A percentile compares a stretch with the other conserved stretches of the same genome.
These are phyloP conservation scores for Picochlorum sp. DNA, from an alignment of 139 green algal species.

Conservation along the genomic window DNA sequence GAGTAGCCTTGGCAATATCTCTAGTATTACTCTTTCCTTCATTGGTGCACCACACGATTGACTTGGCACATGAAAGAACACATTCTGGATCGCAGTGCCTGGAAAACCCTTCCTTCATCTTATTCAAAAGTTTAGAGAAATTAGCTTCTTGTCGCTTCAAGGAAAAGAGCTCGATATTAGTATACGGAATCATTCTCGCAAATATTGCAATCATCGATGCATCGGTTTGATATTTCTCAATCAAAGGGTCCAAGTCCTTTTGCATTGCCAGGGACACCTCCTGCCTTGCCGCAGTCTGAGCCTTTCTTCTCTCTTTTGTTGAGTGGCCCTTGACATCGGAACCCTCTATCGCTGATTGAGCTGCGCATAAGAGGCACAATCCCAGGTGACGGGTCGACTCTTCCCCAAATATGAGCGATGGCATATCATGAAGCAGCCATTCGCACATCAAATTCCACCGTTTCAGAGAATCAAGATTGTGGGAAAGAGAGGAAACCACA, in stretches of 20 bases:
- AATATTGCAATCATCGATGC: conserved; percentile 30
- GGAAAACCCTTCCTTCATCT: conserved; percentile 22
- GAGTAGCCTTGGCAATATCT: conserved; percentile 5
- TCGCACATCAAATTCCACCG: conserved; percentile 35
- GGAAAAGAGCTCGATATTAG: conserved; percentile 54
- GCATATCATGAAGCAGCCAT: conserved; percentile 32
- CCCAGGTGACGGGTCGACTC: conserved; percentile 18
- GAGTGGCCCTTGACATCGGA: conserved; percentile 2
- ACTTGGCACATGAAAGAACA: background rate
- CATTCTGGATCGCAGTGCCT: conserved; percentile 27
- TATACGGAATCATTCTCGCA: conserved; percentile 25
- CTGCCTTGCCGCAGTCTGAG: conserved; percentile 22
- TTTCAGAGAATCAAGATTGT: conserved; percentile 29
- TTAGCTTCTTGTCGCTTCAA: conserved; percentile 35
- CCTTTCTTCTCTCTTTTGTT: conserved; percentile 1
- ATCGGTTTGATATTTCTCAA: conserved; percentile 42
- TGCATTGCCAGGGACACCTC: conserved; percentile 42
- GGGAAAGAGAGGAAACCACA: conserved; percentile 26
- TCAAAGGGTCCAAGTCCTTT: conserved; percentile 34
- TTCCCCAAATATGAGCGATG: conserved; percentile 19
- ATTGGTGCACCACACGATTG: conserved; percentile 1
- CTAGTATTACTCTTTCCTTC: background rate
- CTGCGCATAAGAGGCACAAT: background rate
- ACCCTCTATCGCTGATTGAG: background rate
- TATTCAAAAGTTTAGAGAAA: conserved; percentile 28